These are phyloP conservation scores for Syncephalastrum monosporum DNA, from an alignment of 371 early-diverging fungal genomes.

Conservation along the genomic window DNA sequence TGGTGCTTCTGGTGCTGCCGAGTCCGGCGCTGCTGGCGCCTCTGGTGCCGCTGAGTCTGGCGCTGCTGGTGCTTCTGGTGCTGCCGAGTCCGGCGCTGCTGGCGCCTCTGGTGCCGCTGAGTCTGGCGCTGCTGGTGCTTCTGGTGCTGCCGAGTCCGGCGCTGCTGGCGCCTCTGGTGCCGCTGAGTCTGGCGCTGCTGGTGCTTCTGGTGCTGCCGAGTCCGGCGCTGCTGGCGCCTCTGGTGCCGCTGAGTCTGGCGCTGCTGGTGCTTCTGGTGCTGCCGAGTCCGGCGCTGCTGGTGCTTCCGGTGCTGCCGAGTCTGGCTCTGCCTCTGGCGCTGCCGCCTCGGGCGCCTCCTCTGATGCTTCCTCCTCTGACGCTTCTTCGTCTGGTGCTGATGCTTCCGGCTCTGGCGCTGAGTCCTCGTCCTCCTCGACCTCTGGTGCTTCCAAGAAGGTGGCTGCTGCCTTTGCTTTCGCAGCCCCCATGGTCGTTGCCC, in stretches of 20 bases:
- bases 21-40: too few relatives aligned
- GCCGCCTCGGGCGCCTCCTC: conserved; percentile 3
- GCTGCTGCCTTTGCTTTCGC: conserved; percentile 13
- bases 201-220: too few relatives aligned
- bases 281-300: too few relatives aligned
- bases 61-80: too few relatives aligned
- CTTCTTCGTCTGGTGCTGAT: conserved; percentile 9
- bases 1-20: neutral
- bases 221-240: too few relatives aligned
- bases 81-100: too few relatives aligned
- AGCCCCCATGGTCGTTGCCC: conserved; percentile 9
- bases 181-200: conserved; percentile 2
- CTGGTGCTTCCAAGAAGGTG: conserved; percentile 11
- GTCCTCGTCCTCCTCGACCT: conserved; percentile 7
- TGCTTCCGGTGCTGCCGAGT: neutral
- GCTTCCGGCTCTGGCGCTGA: conserved; percentile 10
- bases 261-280: too few relatives aligned
- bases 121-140: neutral
- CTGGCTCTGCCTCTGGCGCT: conserved; percentile 7
- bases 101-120: conserved; percentile 3
- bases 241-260: conserved; percentile 3
- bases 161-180: neutral
- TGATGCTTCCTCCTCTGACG: conserved; percentile 5
- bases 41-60: conserved; percentile 7
- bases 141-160: too few relatives aligned